Percentiles rank a stretch among this genome's conserved stretches.
Evolutionary conservation across 352 stramenopile genomes (phyloP).

Genomic region (Globisporangium acanthophoron): DNA sequence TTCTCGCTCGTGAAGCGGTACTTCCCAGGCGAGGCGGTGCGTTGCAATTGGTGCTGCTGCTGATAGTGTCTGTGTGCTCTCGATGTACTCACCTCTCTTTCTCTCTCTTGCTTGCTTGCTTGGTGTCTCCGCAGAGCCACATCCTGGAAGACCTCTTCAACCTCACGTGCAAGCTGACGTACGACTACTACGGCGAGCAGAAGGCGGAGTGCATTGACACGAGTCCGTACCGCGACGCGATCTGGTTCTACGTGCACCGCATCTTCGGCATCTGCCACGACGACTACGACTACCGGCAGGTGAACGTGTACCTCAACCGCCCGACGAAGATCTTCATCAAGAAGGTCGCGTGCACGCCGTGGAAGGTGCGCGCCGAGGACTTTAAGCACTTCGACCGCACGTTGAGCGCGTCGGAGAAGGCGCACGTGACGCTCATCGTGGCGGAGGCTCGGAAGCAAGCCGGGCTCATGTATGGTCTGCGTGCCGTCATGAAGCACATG

Average conservation of each 20-base stretch:
- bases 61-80: background rate
- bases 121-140: conserved; percentile 18
- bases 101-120: background rate
- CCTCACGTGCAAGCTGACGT: conserved; percentile 79
- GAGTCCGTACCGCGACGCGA: conserved; percentile 70
- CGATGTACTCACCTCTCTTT: background rate
- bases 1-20: conserved; percentile 84
- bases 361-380: conserved; percentile 73
- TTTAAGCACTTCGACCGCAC: conserved; percentile 84
- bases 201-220: conserved; percentile 69
- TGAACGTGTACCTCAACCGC: conserved; percentile 78
- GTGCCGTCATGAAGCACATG: conserved; percentile 86
- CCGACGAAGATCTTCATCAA: conserved; percentile 87
- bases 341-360: conserved; percentile 82
- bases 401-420: conserved; percentile 77
- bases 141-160: conserved; percentile 87
- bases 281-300: conserved; percentile 83
- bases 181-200: conserved; percentile 62
- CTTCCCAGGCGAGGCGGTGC: conserved; percentile 63
- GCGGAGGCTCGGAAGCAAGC: conserved; percentile 84
- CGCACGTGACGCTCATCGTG: conserved; percentile 77
- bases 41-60: background rate
- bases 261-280: conserved; percentile 88
- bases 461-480: conserved; percentile 82
- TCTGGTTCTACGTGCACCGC: conserved; percentile 87